Percentiles rank a stretch among this genome's conserved stretches.
These are phyloP conservation scores for Irpex sp. DNA, from an alignment of 1,284 basidiomycete species.

Conservation along the genomic window DNA sequence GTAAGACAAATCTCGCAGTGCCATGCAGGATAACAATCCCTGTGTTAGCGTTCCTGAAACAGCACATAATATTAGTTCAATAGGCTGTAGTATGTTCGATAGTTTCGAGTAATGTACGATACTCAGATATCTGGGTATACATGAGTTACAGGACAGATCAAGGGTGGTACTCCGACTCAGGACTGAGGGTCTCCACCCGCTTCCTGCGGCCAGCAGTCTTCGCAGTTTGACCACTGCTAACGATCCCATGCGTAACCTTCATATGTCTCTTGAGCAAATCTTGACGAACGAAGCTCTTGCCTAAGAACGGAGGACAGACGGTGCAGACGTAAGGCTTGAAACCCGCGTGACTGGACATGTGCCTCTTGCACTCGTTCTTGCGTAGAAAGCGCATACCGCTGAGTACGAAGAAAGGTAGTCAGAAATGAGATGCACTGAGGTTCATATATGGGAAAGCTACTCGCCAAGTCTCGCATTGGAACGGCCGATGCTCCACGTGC, in stretches of 20 bases:
- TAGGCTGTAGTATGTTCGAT: too few relatives aligned
- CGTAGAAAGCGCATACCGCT: constrained; percentile 62
- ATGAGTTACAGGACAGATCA: not conserved
- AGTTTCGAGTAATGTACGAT: too few relatives aligned
- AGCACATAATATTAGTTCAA: too few relatives aligned
- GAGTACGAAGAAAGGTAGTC: not conserved
- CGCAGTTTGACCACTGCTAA: constrained; percentile 4
- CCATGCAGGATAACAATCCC: too few relatives aligned
- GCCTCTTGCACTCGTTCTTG: constrained; percentile 72
- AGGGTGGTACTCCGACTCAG: not conserved
- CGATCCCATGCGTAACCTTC: constrained; percentile 46
- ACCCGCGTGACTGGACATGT: constrained; percentile 60
- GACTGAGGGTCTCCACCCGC: constrained; percentile 6
- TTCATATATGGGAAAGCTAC: constrained; percentile 16
- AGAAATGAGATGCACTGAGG: not conserved
- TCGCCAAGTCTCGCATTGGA: constrained; percentile 57
- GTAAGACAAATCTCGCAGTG: too few relatives aligned
- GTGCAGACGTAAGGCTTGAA: constrained; percentile 53
- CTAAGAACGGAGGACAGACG: constrained; percentile 40
- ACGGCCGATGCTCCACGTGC: constrained; percentile 64
- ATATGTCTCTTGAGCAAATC: constrained; percentile 62
- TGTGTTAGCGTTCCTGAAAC: too few relatives aligned
- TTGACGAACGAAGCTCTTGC: constrained; percentile 55
- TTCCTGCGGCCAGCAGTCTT: constrained; percentile 16
- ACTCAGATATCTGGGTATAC: too few relatives aligned